Conservation (phyloP, 345 rosid species). For the Syzygium oleosum region DNA sequence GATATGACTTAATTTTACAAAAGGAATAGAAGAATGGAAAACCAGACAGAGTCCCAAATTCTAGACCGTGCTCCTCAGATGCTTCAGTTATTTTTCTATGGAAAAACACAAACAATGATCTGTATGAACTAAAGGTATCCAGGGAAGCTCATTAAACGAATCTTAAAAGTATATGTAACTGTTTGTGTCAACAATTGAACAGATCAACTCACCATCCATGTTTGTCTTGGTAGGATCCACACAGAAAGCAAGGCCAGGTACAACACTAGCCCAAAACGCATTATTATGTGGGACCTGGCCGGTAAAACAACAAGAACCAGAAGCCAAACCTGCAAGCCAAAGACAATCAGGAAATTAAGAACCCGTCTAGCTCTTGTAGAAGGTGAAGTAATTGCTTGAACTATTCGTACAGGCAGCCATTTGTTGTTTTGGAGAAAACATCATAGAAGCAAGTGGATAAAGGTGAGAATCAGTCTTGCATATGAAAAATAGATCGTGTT, state of each 20-base stretch:
- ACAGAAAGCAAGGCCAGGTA: slow-evolving; percentile 61
- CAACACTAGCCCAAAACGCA: slow-evolving; percentile 73
- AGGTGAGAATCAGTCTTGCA: neutral
- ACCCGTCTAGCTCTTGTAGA: neutral
- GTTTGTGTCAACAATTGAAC: neutral
- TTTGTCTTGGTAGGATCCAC: slow-evolving; percentile 54
- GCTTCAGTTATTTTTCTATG: neutral
- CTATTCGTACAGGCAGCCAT: neutral
- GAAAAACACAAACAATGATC: neutral
- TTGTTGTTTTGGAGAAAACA: neutral
- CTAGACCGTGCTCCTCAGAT: neutral
- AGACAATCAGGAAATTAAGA: neutral
- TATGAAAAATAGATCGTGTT: neutral
- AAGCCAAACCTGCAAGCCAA: slow-evolving; percentile 78
- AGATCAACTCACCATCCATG: slow-evolving; percentile 56
- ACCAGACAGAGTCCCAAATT: neutral
- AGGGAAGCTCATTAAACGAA: neutral
- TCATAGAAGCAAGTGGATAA: neutral
- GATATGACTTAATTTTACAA: neutral
- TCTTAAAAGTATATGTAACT: neutral
- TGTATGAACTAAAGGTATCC: neutral
- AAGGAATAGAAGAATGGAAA: neutral
- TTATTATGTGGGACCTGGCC: slow-evolving; percentile 62
- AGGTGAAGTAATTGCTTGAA: neutral
- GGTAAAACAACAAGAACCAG: slow-evolving; percentile 84